phyloP scores from a whole-genome alignment of 1,284 basidiomycete genomes.

The Lignosus rhinocerotis region DNA sequence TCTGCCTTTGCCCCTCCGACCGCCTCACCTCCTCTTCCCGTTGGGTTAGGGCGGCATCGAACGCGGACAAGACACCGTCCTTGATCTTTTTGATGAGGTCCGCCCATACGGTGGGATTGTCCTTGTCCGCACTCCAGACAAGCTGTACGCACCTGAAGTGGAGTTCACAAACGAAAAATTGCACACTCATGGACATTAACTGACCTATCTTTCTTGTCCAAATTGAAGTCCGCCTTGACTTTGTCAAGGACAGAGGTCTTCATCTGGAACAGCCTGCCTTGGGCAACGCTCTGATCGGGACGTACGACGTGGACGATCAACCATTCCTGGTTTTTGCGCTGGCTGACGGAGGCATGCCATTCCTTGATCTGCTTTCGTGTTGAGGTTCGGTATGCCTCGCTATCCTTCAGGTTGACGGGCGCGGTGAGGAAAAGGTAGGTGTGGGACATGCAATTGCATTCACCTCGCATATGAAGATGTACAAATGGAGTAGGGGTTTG shows the following conservation, averaged over 20 bases:
- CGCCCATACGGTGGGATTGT: constrained; percentile 85
- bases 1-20: constrained; percentile 82
- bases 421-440: constrained; percentile 5
- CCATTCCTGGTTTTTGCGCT: constrained; percentile 87
- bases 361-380: constrained; percentile 88
- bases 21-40: constrained; percentile 87
- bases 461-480: constrained; percentile 88
- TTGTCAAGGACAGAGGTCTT: constrained; percentile 89
- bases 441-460: constrained; percentile 12
- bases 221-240: constrained; percentile 90
- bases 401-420: constrained; percentile 56
- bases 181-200: constrained; percentile 15
- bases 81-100: constrained; percentile 90
- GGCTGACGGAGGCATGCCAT: constrained; percentile 74
- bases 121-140: constrained; percentile 63
- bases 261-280: constrained; percentile 75
- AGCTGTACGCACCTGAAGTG: constrained; percentile 75
- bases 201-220: constrained; percentile 86
- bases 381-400: constrained; percentile 77
- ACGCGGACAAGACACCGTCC: constrained; percentile 81
- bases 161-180: background rate
- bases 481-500: constrained; percentile 83
- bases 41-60: constrained; percentile 77
- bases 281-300: constrained; percentile 59
- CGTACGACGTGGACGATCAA: constrained; percentile 83